A percentile compares a stretch with the other conserved stretches of the same genome.
phyloP scores from a whole-genome alignment of 2,329 filamentous ascomycete genomes.

The Thermothelomyces thermophilus region DNA sequence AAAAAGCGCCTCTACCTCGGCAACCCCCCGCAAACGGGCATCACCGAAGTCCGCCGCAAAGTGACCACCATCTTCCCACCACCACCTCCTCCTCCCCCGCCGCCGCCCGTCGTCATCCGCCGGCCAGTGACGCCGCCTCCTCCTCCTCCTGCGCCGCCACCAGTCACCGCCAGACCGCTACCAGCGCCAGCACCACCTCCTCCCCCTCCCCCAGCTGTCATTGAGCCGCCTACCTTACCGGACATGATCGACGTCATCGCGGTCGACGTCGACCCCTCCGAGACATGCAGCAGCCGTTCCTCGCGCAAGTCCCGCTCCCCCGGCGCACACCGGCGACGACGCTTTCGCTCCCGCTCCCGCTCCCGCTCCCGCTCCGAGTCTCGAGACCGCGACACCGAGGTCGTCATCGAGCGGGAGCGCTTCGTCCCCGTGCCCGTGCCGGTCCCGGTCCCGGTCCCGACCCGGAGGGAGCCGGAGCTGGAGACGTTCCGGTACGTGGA shows the following conservation, averaged over 20 bases:
- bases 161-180: slow-evolving; percentile 11
- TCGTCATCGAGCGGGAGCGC: slow-evolving; percentile 47
- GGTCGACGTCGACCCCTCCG: slow-evolving; percentile 36
- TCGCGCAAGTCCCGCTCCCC: no score
- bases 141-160: slow-evolving; percentile 19
- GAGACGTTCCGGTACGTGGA: slow-evolving; percentile 50
- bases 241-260: slow-evolving; percentile 38
- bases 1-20: slow-evolving; percentile 37
- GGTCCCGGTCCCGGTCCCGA: slow-evolving; percentile 14
- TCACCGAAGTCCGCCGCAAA: slow-evolving; percentile 32
- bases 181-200: background rate
- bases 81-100: slow-evolving; percentile 18
- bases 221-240: slow-evolving; percentile 14
- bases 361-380: slow-evolving; percentile 1
- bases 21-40: slow-evolving; percentile 33
- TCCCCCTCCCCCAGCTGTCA: slow-evolving; percentile 10
- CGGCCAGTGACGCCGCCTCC: slow-evolving; percentile 21
- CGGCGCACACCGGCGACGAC: no score
- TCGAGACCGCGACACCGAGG: slow-evolving; percentile 33
- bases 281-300: slow-evolving; percentile 12
- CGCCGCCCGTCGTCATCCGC: slow-evolving; percentile 19
- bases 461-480: slow-evolving; percentile 34
- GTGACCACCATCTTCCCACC: slow-evolving; percentile 35
- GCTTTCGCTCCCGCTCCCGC: slow-evolving; percentile 13
- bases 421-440: slow-evolving; percentile 33